Evolutionary conservation across 2,329 filamentous ascomycete genomes (phyloP).

Genomic region (Xylariaceae sp.): DNA sequence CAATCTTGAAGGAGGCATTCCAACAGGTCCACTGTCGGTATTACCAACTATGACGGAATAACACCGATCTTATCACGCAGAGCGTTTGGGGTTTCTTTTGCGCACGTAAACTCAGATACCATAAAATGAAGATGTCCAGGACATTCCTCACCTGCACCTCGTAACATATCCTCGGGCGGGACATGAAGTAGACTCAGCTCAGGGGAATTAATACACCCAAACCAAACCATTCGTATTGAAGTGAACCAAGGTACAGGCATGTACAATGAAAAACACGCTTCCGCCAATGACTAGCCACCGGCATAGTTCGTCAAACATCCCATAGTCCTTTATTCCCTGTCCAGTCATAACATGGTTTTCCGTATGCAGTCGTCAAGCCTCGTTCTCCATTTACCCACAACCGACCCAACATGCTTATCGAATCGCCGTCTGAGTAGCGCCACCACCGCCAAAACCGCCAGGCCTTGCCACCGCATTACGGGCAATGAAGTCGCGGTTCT

Average conservation of each 20-base stretch:
- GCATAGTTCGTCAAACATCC: neutral
- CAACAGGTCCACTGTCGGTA: no score
- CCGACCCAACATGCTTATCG: neutral
- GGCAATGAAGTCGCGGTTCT: slow-evolving; percentile 72
- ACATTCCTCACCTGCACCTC: no score
- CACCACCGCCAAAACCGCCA: slow-evolving; percentile 5
- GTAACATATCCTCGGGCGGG: no score
- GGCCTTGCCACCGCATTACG: slow-evolving; percentile 25
- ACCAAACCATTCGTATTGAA: neutral
- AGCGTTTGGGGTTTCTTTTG: no score
- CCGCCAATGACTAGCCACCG: slow-evolving; percentile 3
- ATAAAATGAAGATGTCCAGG: no score
- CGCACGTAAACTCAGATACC: no score
- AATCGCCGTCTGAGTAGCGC: slow-evolving; percentile 14
- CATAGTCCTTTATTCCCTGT: neutral
- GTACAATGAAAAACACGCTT: slow-evolving; percentile 3
- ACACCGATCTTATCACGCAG: no score
- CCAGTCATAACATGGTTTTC: slow-evolving; percentile 3
- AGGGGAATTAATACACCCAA: neutral
- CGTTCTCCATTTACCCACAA: neutral
- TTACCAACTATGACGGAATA: no score
- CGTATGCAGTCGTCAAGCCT: neutral
- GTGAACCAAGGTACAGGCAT: neutral
- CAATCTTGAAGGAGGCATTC: no score
- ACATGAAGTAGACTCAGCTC: neutral